Evolutionary conservation across 768 basidiomycete genomes (phyloP).

Genomic region (Boletus vinaceobasis): DNA sequence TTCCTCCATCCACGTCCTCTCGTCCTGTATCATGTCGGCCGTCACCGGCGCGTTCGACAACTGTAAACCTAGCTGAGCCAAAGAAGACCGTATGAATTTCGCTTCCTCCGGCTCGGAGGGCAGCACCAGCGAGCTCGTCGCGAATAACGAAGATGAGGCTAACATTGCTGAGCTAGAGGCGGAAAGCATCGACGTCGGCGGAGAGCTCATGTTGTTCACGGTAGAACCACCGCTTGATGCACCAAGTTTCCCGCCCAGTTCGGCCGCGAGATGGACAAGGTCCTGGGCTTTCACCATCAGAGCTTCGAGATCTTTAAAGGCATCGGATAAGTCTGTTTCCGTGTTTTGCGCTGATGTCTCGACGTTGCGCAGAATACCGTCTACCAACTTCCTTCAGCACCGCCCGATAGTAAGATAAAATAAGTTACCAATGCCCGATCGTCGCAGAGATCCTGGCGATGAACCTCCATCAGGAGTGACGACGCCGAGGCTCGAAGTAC

Average conservation of each 20-base stretch:
- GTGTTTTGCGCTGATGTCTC: constrained; percentile 62
- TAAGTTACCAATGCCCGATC: constrained; percentile 29
- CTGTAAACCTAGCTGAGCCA: constrained; percentile 86
- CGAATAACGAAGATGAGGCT: constrained; percentile 22
- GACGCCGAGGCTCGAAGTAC: constrained; percentile 19
- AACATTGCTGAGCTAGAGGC: constrained; percentile 20
- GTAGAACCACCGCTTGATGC: constrained; percentile 29
- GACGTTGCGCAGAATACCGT: constrained; percentile 78
- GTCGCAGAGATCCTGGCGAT: constrained; percentile 18
- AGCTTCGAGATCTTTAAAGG: constrained; percentile 84
- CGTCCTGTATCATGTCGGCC: constrained; percentile 82
- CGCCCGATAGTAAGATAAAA: not conserved
- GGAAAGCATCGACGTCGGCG: constrained; percentile 17
- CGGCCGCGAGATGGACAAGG: constrained; percentile 87
- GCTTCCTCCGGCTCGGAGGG: constrained; percentile 73
- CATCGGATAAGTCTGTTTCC: constrained; percentile 65
- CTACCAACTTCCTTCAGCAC: constrained; percentile 37
- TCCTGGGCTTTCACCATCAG: constrained; percentile 89
- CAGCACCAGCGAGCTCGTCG: constrained; percentile 31
- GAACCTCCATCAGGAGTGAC: constrained; percentile 15
- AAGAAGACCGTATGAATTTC: constrained; percentile 82
- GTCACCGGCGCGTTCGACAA: constrained; percentile 80
- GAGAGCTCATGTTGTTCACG: not conserved
- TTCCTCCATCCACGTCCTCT: constrained; percentile 72
- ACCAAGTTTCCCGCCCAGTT: constrained; percentile 80